Evolutionary conservation across 2,329 filamentous ascomycete species (phyloP).

Genomic region (Lachnellula arida): DNA sequence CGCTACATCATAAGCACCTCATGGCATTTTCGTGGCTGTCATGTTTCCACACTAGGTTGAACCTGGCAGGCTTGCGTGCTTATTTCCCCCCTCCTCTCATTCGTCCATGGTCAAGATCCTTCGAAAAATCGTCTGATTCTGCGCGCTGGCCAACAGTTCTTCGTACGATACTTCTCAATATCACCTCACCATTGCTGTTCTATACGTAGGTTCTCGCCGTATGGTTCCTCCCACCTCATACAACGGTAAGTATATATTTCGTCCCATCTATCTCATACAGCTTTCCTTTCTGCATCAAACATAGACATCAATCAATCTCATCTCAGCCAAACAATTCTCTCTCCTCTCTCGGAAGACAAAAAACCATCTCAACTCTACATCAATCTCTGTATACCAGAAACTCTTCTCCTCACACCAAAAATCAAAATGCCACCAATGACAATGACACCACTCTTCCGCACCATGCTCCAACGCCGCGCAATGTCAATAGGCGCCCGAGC

Average conservation of each 20-base stretch:
- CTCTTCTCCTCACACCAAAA: background rate
- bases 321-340: background rate
- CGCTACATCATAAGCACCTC: no score
- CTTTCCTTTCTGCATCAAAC: background rate
- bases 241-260: background rate
- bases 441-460: constrained; percentile 8
- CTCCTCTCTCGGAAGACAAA: background rate
- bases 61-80: no score
- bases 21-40: no score
- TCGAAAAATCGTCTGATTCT: no score
- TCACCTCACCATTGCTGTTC: background rate
- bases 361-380: background rate
- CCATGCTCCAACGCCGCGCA: constrained; percentile 7
- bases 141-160: background rate
- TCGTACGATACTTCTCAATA: background rate
- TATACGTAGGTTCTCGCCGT: background rate
- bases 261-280: background rate
- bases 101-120: no score
- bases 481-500: constrained; percentile 16
- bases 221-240: background rate
- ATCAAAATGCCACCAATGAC: background rate
- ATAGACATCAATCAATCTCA: background rate
- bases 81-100: no score
- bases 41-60: no score
- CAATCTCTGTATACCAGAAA: background rate